phyloP scores from a whole-genome alignment of 2,329 filamentous ascomycete genomes.

The Ceratocystis albifundus region DNA sequence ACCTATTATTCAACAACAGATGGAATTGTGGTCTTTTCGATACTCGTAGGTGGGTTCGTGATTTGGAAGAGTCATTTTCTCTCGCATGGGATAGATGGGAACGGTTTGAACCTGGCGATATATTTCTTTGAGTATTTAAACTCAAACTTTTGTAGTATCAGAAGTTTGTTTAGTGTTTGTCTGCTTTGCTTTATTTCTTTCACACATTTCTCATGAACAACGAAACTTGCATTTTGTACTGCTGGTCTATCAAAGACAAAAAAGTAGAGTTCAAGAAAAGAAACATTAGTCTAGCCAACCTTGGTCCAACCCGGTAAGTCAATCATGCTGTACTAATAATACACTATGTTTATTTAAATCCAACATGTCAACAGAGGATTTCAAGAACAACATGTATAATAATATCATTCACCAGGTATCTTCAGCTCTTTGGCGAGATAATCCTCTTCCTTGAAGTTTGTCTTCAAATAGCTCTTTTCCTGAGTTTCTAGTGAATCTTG shows the following conservation, averaged over 20 bases:
- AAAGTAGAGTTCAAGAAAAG: no score
- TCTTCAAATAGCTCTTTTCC: slow-evolving; percentile 60
- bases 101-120: slow-evolving; percentile 75
- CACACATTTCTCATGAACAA: not conserved
- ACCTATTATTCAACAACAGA: slow-evolving; percentile 68
- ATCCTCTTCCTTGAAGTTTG: slow-evolving; percentile 45
- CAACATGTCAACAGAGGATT: not conserved
- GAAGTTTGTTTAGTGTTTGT: slow-evolving; percentile 2
- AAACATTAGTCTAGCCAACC: no score
- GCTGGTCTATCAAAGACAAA: no score
- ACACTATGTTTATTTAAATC: not conserved
- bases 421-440: slow-evolving; percentile 54
- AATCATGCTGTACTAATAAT: no score
- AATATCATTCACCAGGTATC: slow-evolving; percentile 42
- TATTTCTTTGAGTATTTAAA: slow-evolving; percentile 50
- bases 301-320: no score
- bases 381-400: slow-evolving; percentile 37
- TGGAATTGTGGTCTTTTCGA: slow-evolving; percentile 86
- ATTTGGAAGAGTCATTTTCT: slow-evolving; percentile 80
- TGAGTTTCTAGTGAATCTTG: slow-evolving; percentile 35
- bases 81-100: slow-evolving; percentile 86
- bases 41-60: slow-evolving; percentile 78
- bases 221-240: no score
- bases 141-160: slow-evolving; percentile 2
- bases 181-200: not conserved